Evolutionary conservation across 2,329 filamentous ascomycete genomes (phyloP).

Genomic region (Hypoxylon sp.): DNA sequence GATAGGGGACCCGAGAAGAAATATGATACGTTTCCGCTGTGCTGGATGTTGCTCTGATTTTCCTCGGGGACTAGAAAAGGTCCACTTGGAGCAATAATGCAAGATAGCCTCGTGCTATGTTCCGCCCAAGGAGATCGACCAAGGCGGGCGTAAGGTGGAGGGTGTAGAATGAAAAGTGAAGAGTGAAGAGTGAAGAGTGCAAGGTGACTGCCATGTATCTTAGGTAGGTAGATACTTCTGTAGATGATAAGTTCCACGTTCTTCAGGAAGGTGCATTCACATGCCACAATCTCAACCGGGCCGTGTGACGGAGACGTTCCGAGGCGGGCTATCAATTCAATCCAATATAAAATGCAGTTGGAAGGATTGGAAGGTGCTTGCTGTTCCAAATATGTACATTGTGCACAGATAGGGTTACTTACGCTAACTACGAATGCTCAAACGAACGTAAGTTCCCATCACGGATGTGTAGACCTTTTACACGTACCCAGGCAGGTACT

Average conservation of each 20-base stretch:
- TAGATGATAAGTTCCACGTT: constrained; percentile 1
- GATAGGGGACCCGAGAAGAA: constrained; percentile 22
- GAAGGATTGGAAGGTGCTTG: not conserved
- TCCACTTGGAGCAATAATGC: constrained; percentile 27
- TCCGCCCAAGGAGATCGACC: constrained; percentile 14
- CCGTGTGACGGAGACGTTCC: constrained; percentile 29
- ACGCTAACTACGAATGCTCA: not conserved
- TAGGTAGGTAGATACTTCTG: not conserved
- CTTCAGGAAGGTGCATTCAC: constrained; percentile 27
- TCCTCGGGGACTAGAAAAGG: constrained; percentile 6
- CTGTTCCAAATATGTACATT: not conserved
- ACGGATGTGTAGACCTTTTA: not conserved
- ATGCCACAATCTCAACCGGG: constrained; percentile 23
- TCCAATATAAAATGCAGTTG: constrained; percentile 14
- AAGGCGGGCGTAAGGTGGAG: constrained; percentile 2
- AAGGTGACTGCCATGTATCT: not conserved
- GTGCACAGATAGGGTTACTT: constrained; percentile 1
- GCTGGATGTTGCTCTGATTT: constrained; percentile 13
- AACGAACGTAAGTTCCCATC: constrained; percentile 5
- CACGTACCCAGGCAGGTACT: not conserved
- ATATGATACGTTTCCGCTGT: constrained; percentile 10
- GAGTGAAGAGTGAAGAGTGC: too few relatives aligned
- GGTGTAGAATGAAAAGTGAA: too few relatives aligned
- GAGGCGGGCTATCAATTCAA: constrained; percentile 31
- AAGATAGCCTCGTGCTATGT: constrained; percentile 25